Conservation (phyloP, 2,329 filamentous ascomycete species). For the Dactylellina haptotyla region DNA sequence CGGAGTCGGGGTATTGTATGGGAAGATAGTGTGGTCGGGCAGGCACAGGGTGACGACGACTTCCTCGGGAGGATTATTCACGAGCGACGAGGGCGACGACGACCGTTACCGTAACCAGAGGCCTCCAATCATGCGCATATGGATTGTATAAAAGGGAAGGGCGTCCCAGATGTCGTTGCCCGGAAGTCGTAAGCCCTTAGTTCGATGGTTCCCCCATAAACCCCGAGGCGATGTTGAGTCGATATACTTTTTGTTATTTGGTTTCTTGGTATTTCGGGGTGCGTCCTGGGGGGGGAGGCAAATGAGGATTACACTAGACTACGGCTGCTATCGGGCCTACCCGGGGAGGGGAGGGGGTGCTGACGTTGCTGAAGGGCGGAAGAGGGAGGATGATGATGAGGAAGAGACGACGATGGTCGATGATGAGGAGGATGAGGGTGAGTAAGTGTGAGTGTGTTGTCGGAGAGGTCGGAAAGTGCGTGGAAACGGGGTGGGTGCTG, state of each 20-base stretch:
- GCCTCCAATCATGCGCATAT: conserved; percentile 45
- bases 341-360: too few species aligned
- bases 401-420: background rate
- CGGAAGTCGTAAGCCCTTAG: conserved; percentile 53
- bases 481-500: background rate
- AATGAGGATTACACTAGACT: too few species aligned
- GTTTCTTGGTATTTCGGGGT: too few species aligned
- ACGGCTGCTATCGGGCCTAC: too few species aligned
- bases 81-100: conserved; percentile 41
- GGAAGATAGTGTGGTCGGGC: conserved; percentile 36
- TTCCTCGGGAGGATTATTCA: conserved; percentile 46
- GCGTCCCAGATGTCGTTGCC: conserved; percentile 51
- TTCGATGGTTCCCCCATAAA: conserved; percentile 47
- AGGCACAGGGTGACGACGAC: conserved; percentile 54
- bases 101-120: conserved; percentile 41
- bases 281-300: too few species aligned
- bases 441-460: background rate
- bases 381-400: background rate
- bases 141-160: conserved; percentile 48
- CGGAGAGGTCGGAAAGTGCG: background rate
- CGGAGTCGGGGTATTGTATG: conserved; percentile 34
- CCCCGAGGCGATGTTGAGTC: conserved; percentile 11
- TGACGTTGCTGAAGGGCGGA: background rate
- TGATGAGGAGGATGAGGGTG: background rate
- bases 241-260: background rate